These are phyloP conservation scores for Chytriomyces hyalinus DNA, from an alignment of 192 early-diverging fungal species.

Conservation along the genomic window DNA sequence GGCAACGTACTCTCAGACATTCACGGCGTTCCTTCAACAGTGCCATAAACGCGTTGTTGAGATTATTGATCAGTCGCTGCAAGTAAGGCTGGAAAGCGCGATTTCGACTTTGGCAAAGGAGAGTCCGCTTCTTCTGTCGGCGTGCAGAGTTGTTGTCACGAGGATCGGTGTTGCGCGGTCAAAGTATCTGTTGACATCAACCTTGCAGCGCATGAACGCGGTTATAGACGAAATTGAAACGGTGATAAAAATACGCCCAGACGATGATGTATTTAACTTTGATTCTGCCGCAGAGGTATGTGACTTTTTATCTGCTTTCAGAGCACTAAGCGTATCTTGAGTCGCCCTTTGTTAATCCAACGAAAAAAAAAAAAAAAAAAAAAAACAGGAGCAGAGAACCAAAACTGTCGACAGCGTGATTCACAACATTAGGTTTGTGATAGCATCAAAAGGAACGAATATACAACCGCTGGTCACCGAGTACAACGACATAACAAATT, in stretches of 20 bases:
- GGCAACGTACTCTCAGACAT: conserved; percentile 35
- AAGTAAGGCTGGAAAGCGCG: conserved; percentile 42
- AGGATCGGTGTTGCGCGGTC: conserved; percentile 19
- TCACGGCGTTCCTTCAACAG: conserved; percentile 44
- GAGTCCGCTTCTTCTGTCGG: conserved; percentile 44
- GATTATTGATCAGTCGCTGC: conserved; percentile 40
- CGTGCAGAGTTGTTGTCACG: conserved; percentile 39
- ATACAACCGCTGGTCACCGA: conserved; percentile 28
- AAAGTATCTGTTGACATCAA: neutral
- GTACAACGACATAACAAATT: conserved; percentile 15
- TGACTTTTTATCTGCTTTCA: conserved; percentile 2
- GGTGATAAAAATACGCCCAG: conserved; percentile 43
- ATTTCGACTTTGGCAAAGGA: conserved; percentile 35
- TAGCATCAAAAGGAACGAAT: conserved; percentile 6
- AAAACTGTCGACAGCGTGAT: conserved; percentile 9
- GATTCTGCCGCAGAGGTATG: conserved; percentile 29
- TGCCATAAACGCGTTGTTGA: conserved; percentile 46
- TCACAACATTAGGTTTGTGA: neutral
- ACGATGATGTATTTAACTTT: conserved; percentile 35
- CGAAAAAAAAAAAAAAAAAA: no score
- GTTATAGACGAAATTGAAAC: conserved; percentile 43
- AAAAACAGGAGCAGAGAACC: neutral
- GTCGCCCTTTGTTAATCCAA: neutral
- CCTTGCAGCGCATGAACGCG: conserved; percentile 30
- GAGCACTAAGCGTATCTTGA: neutral